Evolutionary conservation across 441 rosid species (phyloP).

Genomic region (Mallotus repandus): DNA sequence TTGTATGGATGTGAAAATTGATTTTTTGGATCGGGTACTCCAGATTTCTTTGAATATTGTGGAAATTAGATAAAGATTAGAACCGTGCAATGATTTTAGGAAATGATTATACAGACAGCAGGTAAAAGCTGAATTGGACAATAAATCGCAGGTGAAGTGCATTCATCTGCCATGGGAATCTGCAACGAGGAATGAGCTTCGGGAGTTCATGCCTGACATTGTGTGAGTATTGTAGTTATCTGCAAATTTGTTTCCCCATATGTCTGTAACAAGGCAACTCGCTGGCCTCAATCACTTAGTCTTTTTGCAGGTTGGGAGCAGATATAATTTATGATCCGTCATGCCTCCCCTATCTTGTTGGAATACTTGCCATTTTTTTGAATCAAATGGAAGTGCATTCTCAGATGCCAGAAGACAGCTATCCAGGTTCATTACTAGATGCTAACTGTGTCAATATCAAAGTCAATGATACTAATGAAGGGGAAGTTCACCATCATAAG

Average conservation of each 20-base stretch:
- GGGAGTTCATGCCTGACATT: conserved; percentile 51
- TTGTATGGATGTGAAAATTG: background rate
- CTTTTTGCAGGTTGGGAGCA: conserved; percentile 61
- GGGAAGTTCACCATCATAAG: conserved; percentile 9
- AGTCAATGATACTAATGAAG: conserved; percentile 19
- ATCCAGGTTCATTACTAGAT: background rate
- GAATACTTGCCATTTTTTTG: conserved; percentile 54
- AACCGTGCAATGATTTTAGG: background rate
- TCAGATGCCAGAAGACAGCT: background rate
- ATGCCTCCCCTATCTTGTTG: conserved; percentile 69
- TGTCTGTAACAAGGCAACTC: background rate
- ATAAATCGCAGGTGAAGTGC: conserved; percentile 51
- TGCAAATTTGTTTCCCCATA: background rate
- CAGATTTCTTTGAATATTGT: background rate
- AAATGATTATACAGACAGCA: conserved; percentile 6
- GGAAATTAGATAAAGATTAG: background rate
- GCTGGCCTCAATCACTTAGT: background rate
- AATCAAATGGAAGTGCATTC: conserved; percentile 25
- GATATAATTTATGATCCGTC: conserved; percentile 76
- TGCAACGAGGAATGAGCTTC: conserved; percentile 49
- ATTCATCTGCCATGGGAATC: conserved; percentile 84
- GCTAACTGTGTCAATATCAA: background rate
- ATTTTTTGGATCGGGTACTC: background rate
- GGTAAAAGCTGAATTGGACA: conserved; percentile 17
- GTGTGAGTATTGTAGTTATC: conserved; percentile 40